phyloP scores from a whole-genome alignment of 2,329 filamentous ascomycete species.

The Cordyceps fumosorosea region DNA sequence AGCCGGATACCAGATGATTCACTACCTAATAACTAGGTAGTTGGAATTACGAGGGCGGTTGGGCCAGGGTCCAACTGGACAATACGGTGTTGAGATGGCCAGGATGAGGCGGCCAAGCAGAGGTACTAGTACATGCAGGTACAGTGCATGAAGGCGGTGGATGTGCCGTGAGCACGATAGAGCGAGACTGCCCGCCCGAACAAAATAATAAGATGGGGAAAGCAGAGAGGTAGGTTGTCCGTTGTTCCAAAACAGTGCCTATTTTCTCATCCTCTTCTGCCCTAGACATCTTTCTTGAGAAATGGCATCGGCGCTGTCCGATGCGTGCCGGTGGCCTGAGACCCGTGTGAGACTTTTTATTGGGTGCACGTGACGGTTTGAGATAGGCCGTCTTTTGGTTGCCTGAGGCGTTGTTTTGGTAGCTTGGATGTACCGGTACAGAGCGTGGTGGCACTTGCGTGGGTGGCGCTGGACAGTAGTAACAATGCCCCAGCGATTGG shows the following conservation, averaged over 20 bases:
- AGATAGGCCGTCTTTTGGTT: background rate
- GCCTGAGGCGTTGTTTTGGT: background rate
- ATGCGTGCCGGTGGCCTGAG: background rate
- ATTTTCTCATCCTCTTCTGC: too few relatives aligned
- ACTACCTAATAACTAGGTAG: too few relatives aligned
- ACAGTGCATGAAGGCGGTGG: background rate
- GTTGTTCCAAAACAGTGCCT: too few relatives aligned
- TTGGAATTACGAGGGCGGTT: too few relatives aligned
- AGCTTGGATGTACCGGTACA: background rate
- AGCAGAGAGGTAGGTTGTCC: too few relatives aligned
- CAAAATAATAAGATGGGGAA: background rate
- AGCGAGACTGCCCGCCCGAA: too few relatives aligned
- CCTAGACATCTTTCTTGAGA: too few relatives aligned
- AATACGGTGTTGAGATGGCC: background rate
- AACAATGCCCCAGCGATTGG: too few relatives aligned
- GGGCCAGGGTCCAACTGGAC: constrained; percentile 1
- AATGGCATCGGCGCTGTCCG: too few relatives aligned
- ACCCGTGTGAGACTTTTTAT: background rate
- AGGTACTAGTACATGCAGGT: constrained; percentile 10
- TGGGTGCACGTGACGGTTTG: background rate
- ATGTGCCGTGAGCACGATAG: background rate
- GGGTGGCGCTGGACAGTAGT: background rate
- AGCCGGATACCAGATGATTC: background rate
- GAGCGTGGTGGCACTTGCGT: background rate
- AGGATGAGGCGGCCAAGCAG: background rate